A percentile compares a stretch with the other conserved stretches of the same genome.
Conservation (phyloP, 495 filamentous ascomycete species). For the Collariella sp. region DNA sequence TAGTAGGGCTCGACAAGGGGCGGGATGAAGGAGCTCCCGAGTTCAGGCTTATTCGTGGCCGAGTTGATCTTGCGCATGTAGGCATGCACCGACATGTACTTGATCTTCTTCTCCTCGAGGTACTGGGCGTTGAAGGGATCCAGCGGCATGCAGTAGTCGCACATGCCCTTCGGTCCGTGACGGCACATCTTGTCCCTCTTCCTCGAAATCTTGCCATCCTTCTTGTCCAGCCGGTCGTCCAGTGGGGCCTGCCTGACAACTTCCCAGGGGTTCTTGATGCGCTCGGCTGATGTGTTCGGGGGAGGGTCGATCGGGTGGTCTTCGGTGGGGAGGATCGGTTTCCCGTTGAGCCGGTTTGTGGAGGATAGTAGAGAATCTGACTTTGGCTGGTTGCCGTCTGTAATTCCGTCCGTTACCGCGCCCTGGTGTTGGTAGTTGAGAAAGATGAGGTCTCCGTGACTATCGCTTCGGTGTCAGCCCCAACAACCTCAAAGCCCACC, state of each 20-base stretch:
- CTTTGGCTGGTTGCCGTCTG: constrained; percentile 33
- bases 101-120: constrained; percentile 92
- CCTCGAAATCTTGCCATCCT: constrained; percentile 87
- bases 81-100: constrained; percentile 93
- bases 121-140: constrained; percentile 88
- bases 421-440: constrained; percentile 58
- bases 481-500: background rate
- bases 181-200: constrained; percentile 84
- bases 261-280: constrained; percentile 89
- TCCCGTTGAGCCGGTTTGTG: constrained; percentile 65
- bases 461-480: constrained; percentile 28
- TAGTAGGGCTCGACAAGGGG: constrained; percentile 91
- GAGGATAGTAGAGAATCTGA: constrained; percentile 35
- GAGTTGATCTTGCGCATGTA: constrained; percentile 91
- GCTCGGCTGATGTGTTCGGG: constrained; percentile 47
- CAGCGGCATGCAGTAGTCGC: constrained; percentile 97
- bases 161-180: constrained; percentile 96
- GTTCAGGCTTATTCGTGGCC: constrained; percentile 89
- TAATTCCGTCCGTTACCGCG: constrained; percentile 21
- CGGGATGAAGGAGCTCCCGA: constrained; percentile 87
- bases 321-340: constrained; percentile 61
- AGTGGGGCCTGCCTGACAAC: constrained; percentile 75
- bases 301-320: constrained; percentile 53
- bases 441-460: constrained; percentile 87
- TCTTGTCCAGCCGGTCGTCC: constrained; percentile 76